Conservation (phyloP, 2,329 filamentous ascomycete species). For the Microascus cirrosus region DNA sequence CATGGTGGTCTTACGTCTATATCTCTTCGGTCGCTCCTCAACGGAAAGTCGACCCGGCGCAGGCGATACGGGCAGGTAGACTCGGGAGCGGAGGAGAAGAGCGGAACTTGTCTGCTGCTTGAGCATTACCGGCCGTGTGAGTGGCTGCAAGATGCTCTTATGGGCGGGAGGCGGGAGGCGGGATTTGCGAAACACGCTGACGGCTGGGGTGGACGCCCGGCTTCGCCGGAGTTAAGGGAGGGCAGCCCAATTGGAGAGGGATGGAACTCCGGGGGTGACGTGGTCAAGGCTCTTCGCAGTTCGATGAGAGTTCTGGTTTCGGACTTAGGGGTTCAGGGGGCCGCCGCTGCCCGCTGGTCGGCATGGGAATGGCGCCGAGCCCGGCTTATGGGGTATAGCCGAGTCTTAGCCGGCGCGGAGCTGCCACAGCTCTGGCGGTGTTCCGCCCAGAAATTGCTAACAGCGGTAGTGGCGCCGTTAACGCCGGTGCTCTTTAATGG, state of each 20-base stretch:
- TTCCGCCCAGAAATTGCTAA: no score
- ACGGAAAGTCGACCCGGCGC: background rate
- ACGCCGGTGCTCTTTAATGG: no score
- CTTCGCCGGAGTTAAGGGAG: background rate
- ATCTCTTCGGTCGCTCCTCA: constrained; percentile 7
- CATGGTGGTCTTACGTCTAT: constrained; percentile 4
- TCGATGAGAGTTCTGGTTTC: background rate
- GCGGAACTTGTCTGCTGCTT: constrained; percentile 26
- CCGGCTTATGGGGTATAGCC: background rate
- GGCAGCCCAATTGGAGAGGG: background rate
- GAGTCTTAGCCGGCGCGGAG: background rate
- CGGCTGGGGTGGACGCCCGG: constrained; percentile 3
- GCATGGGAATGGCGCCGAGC: background rate
- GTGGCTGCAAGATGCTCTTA: constrained; percentile 8
- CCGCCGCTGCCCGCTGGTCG: background rate
- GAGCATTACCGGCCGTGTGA: constrained; percentile 27
- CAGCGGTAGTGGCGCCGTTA: no score
- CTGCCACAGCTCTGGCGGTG: no score
- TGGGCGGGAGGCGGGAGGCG: background rate
- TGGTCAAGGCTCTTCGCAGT: background rate
- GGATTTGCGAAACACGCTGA: background rate
- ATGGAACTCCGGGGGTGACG: background rate
- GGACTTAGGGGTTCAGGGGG: constrained; percentile 3
- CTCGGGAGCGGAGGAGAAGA: constrained; percentile 28
- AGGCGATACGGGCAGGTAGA: constrained; percentile 16